phyloP scores from a whole-genome alignment of 2,329 filamentous ascomycete species.

The Tolypocladium nubicola region DNA sequence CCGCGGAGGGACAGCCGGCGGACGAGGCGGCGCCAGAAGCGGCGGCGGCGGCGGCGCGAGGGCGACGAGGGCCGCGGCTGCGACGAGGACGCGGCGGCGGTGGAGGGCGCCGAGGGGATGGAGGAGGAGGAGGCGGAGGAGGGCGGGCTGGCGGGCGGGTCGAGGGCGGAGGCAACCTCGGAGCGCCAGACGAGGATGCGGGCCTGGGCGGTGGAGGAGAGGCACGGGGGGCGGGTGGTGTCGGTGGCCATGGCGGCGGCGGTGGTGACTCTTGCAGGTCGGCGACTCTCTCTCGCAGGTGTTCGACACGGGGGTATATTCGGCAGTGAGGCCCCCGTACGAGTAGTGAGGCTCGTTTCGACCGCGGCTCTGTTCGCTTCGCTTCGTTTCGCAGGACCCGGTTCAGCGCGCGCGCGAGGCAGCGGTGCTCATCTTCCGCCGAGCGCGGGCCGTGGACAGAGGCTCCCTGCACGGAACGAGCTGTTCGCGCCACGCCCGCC shows the following conservation, averaged over 20 bases:
- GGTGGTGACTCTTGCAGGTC: too few species aligned
- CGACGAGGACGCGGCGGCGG: slow-evolving; percentile 21
- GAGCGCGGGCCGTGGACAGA: too few species aligned
- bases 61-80: slow-evolving; percentile 10
- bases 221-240: slow-evolving; percentile 9
- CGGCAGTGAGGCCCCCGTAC: too few species aligned
- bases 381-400: not conserved
- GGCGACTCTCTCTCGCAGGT: not conserved
- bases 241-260: not conserved
- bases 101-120: slow-evolving; percentile 16
- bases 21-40: slow-evolving; percentile 11
- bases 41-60: slow-evolving; percentile 13
- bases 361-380: not conserved
- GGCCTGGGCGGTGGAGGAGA: slow-evolving; percentile 22
- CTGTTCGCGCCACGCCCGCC: too few species aligned
- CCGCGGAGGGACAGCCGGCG: slow-evolving; percentile 9
- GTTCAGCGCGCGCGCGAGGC: not conserved
- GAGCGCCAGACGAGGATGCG: slow-evolving; percentile 39
- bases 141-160: slow-evolving; percentile 10
- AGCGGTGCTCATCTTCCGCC: not conserved
- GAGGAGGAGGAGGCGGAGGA: slow-evolving; percentile 15
- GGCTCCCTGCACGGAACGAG: too few species aligned
- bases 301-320: not conserved
- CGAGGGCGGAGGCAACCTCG: slow-evolving; percentile 31
- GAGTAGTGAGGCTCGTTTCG: not conserved